A percentile compares a stretch with the other conserved stretches of the same genome.
These are phyloP conservation scores for Coccinonectria pachysandricola DNA, from an alignment of 2,329 filamentous ascomycete species.

Conservation along the genomic window DNA sequence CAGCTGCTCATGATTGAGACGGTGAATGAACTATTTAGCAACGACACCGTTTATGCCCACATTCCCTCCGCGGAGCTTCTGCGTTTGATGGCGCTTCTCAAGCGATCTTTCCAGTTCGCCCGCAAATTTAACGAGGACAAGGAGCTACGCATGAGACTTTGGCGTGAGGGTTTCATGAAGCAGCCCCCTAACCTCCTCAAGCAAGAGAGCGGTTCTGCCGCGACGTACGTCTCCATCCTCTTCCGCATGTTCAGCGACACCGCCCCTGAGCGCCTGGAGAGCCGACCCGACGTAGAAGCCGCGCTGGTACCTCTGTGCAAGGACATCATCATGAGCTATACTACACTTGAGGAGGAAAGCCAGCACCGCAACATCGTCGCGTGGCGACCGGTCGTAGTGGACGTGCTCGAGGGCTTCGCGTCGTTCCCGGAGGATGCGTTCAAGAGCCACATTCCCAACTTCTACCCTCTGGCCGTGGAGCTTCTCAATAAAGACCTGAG, in stretches of 20 bases:
- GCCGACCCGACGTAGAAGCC: conserved; percentile 73
- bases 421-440: conserved; percentile 77
- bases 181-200: conserved; percentile 96
- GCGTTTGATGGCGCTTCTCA: conserved; percentile 84
- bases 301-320: conserved; percentile 90
- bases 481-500: conserved; percentile 74
- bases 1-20: conserved; percentile 99
- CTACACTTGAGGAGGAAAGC: conserved; percentile 82
- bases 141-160: conserved; percentile 84
- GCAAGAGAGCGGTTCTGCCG: conserved; percentile 86
- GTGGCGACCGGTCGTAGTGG: conserved; percentile 94
- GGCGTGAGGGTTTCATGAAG: conserved; percentile 99
- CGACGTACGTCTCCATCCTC: conserved; percentile 90
- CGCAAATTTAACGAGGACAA: conserved; percentile 97
- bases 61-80: conserved; percentile 87
- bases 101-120: conserved; percentile 93
- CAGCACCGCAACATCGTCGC: conserved; percentile 95
- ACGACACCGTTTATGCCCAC: conserved; percentile 85
- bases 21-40: conserved; percentile 96
- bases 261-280: conserved; percentile 68
- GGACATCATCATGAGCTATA: conserved; percentile 83
- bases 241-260: conserved; percentile 96
- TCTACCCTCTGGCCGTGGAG: conserved; percentile 80
- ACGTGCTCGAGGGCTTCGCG: conserved; percentile 87
- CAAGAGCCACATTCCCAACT: conserved; percentile 64